These are phyloP conservation scores for Millerozyma acaciae DNA, from an alignment of 805 yeast species.

Conservation along the genomic window DNA sequence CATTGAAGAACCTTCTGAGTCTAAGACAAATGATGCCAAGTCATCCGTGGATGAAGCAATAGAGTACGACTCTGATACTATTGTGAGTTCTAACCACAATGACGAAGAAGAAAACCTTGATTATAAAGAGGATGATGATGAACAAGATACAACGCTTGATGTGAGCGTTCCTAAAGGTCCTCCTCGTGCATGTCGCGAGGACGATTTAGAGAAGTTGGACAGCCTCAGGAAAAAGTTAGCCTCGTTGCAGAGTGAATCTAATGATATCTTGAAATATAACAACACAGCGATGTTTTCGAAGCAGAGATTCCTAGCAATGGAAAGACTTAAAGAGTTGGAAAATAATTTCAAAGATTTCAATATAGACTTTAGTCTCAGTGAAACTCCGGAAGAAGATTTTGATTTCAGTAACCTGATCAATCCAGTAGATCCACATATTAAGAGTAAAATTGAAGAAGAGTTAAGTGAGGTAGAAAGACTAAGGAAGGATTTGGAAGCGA, in stretches of 20 bases:
- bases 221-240: constrained; percentile 55
- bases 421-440: constrained; percentile 32
- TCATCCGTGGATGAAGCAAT: constrained; percentile 9
- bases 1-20: constrained; percentile 6
- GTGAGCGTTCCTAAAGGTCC: constrained; percentile 26
- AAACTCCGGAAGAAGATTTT: constrained; percentile 12
- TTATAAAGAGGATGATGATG: neutral
- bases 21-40: constrained; percentile 1
- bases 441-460: constrained; percentile 37
- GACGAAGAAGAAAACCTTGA: constrained; percentile 14
- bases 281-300: constrained; percentile 54
- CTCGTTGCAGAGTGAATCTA: constrained; percentile 66
- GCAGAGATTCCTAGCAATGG: constrained; percentile 64
- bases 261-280: constrained; percentile 69
- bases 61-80: neutral
- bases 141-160: constrained; percentile 4
- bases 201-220: constrained; percentile 54
- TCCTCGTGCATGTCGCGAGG: constrained; percentile 39
- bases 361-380: constrained; percentile 42
- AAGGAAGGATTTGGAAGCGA: constrained; percentile 36
- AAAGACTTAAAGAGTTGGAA: constrained; percentile 68
- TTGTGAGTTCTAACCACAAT: constrained; percentile 9
- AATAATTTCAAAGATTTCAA: constrained; percentile 61
- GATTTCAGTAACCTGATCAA: constrained; percentile 8
- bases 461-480: constrained; percentile 40